These are phyloP conservation scores for Pleurotus sapidus DNA, from an alignment of 768 basidiomycete genomes.

Conservation along the genomic window DNA sequence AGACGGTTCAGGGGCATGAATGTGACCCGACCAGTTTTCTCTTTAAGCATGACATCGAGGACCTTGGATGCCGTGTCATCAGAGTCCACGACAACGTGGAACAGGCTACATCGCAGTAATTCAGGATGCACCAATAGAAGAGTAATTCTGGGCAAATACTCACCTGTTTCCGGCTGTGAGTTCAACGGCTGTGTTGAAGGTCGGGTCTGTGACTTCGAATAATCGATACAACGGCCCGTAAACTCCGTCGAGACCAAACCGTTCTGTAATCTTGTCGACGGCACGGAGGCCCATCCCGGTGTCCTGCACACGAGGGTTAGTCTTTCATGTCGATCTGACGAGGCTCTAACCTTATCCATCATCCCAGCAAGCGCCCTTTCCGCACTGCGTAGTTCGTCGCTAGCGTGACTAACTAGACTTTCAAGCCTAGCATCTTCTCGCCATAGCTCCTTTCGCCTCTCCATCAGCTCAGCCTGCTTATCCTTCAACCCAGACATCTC, in stretches of 20 bases:
- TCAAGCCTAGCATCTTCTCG: slow-evolving; percentile 90
- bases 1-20: slow-evolving; percentile 98
- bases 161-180: slow-evolving; percentile 95
- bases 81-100: slow-evolving; percentile 97
- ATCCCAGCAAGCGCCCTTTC: slow-evolving; percentile 81
- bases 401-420: slow-evolving; percentile 70
- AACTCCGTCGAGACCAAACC: slow-evolving; percentile 75
- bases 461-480: slow-evolving; percentile 63
- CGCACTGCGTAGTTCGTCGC: slow-evolving; percentile 75
- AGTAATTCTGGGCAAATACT: background rate
- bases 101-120: slow-evolving; percentile 54
- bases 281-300: slow-evolving; percentile 87
- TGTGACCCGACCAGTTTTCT: slow-evolving; percentile 92
- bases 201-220: slow-evolving; percentile 84
- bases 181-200: slow-evolving; percentile 91
- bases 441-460: slow-evolving; percentile 92
- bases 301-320: slow-evolving; percentile 49
- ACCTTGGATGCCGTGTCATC: slow-evolving; percentile 90
- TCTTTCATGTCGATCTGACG: background rate
- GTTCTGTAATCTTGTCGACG: slow-evolving; percentile 79
- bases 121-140: no score
- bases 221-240: slow-evolving; percentile 94
- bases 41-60: slow-evolving; percentile 91
- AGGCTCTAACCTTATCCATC: slow-evolving; percentile 85
- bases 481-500: slow-evolving; percentile 62